Evolutionary conservation across 306 rosid genomes (phyloP), one percentile per base, ranked within the genome.

Genomic region (Acacia melanoxylon): DNA sequence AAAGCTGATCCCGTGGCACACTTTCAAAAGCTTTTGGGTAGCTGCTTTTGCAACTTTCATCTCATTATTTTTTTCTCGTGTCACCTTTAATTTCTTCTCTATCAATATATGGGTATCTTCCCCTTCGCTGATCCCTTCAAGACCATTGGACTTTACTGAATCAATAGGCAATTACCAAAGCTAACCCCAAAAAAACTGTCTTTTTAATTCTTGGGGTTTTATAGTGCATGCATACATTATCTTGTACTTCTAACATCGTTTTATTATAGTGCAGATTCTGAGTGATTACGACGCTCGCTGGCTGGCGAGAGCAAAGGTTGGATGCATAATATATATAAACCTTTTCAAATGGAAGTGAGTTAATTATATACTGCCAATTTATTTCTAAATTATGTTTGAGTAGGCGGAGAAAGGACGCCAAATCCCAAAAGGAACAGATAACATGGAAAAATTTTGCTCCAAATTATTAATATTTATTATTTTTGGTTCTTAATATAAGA

Each of bases 1-100:
- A 82, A 82, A 87, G 90, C 88, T 82, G 80, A 81, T 70, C 12
- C 77, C 15, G 25, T 70, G 63, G 74, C 89, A 80, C 68, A 4
- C 75, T 2, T 27, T 78, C 87, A 59, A 75, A 78, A 78, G 84
- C 80, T 78, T 84, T 10, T 73, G 19, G 6, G 10, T 78, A 48
- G 15, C 3, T 51, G 70, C 19, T 6, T 69, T 35, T 63, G 49
- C 63, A 14, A 31, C 46, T 58, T 62, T 40, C 10, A 6, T n/a
- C 58, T 51, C 58, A 17, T 51, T 16, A 51, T 51, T 51, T 51
- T 51, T 17, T 51, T 51, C n/a, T 51, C 17, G 54, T 15, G 51
- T 13, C 17, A 4, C 51, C 51, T 46, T 46, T 46, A 13, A 46
- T 46, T 14, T 13, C 19, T 46, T 14, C 52, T 14, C 52, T 46